Evolutionary conservation across 2,329 filamentous ascomycete genomes (phyloP), one percentile per base, ranked within the genome.

Genomic region (Botrytis elliptica): DNA sequence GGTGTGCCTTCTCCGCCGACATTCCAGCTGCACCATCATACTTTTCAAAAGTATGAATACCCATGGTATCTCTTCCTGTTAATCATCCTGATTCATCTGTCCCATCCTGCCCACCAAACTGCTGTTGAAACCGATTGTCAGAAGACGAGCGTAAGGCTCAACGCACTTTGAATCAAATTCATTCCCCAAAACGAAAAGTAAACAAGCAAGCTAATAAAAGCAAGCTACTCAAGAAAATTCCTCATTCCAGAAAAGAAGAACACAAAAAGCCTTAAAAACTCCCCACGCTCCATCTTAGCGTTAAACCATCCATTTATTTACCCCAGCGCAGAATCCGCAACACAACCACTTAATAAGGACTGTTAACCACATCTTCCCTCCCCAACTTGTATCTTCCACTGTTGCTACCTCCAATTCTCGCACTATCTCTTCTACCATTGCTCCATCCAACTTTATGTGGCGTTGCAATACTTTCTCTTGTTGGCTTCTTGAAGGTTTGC

Each of bases 381-480:
- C 91, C 90, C 66, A 97, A 85, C 84, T 93, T 93, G 80, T 92
- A 93, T 36, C 90, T 86, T 2, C 88, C 87, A 75, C 88, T 90
- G 36, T 86, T 83, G 57, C 83, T 83, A 1, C 84, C 88, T 1
- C 86, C 85, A 66, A 91, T 85, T 3, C 88, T 83, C 8, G 85
- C 85, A 84, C 76, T 77, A 59, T 81, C 78, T 60, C 85, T 86
- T 75, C 86, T 84, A 57, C 87, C 83, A 72, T 81, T 81, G 74
- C 79, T 85, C 73, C 86, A 84, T 29, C 86, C 81, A 75, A 79
- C 81, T 80, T 85, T 86, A 63, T 84, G 85, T 76, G 83, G 84
- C 70, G 78, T 90, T 83, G 52, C 89, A 82, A 99, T 98, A 82
- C 94, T 98, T 85, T 99, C 94, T 55, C 96, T 87, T 0, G 96